phyloP scores from a whole-genome alignment of 371 early-diverging fungal species.

The Syncephalastrum monosporum region DNA sequence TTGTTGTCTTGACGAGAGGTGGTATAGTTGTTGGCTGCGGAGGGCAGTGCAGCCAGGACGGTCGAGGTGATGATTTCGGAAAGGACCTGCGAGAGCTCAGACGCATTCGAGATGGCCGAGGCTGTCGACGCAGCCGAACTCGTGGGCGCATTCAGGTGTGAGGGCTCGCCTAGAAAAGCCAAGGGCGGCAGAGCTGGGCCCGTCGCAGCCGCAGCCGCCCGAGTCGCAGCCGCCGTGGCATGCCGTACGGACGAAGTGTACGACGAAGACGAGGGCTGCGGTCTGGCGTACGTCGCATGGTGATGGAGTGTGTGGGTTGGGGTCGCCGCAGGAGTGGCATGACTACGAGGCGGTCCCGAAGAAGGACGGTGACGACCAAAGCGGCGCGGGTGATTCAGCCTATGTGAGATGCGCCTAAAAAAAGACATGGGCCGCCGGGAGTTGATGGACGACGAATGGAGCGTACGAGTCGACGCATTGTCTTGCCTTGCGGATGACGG shows the following conservation, averaged over 20 bases:
- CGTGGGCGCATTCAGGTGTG: slow-evolving; percentile 6
- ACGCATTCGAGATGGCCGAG: slow-evolving; percentile 18
- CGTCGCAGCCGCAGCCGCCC: slow-evolving; percentile 25
- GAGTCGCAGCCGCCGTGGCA: slow-evolving; percentile 24
- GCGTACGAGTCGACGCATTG: slow-evolving; percentile 32
- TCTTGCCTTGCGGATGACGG: slow-evolving; percentile 26
- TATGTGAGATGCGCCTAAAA: slow-evolving; percentile 19
- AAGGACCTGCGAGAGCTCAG: slow-evolving; percentile 23
- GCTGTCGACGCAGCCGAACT: slow-evolving; percentile 25
- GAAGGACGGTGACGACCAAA: slow-evolving; percentile 19
- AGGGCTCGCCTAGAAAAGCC: slow-evolving; percentile 8
- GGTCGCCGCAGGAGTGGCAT: neutral
- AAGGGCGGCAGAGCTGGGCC: slow-evolving; percentile 19
- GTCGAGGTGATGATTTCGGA: slow-evolving; percentile 26
- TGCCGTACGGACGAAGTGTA: slow-evolving; percentile 13
- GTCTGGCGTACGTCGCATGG: no score
- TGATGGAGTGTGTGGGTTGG: neutral
- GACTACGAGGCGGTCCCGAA: no score
- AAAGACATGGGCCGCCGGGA: slow-evolving; percentile 24
- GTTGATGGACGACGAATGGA: slow-evolving; percentile 25
- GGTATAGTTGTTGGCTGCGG: slow-evolving; percentile 5
- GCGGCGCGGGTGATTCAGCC: slow-evolving; percentile 19
- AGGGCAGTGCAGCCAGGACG: slow-evolving; percentile 15
- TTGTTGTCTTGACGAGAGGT: slow-evolving; percentile 1
- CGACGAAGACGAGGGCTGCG: no score